Evolutionary conservation across 495 filamentous ascomycete genomes (phyloP).

Genomic region (Annulohypoxylon bovei): DNA sequence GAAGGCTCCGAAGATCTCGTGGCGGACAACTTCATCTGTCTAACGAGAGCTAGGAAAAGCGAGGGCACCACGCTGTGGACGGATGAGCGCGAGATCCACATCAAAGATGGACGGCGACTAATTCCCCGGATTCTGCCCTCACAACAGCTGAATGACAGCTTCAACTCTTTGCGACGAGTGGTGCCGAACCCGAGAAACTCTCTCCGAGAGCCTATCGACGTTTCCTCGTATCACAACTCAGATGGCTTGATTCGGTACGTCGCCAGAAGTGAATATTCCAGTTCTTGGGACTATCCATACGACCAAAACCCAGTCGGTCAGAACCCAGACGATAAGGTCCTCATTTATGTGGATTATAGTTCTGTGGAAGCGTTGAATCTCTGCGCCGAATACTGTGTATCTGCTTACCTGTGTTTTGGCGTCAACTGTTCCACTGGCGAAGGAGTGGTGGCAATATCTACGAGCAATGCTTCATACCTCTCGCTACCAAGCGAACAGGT

Average conservation of each 20-base stretch:
- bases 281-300: not conserved
- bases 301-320: too few species aligned
- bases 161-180: conserved; percentile 52
- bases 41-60: conserved; percentile 8
- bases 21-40: conserved; percentile 43
- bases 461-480: conserved; percentile 47
- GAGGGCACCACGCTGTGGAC: conserved; percentile 34
- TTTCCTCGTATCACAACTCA: conserved; percentile 26
- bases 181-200: conserved; percentile 47
- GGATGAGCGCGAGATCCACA: conserved; percentile 52
- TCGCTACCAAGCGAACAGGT: conserved; percentile 11
- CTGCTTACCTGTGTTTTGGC: conserved; percentile 48
- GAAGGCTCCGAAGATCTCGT: conserved; percentile 36
- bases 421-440: conserved; percentile 35
- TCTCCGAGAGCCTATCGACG: conserved; percentile 40
- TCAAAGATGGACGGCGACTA: conserved; percentile 42
- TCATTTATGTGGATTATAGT: conserved; percentile 54
- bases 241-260: conserved; percentile 29
- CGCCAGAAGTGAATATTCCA: conserved; percentile 4
- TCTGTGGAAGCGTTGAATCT: conserved; percentile 44
- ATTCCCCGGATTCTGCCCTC: conserved; percentile 54
- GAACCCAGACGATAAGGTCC: not conserved
- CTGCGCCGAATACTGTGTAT: not conserved
- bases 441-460: conserved; percentile 44
- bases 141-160: conserved; percentile 49